A percentile compares a stretch with the other conserved stretches of the same genome.
phyloP scores from a whole-genome alignment of 108 stramenopile genomes.

The Skeletonema marinoi region DNA sequence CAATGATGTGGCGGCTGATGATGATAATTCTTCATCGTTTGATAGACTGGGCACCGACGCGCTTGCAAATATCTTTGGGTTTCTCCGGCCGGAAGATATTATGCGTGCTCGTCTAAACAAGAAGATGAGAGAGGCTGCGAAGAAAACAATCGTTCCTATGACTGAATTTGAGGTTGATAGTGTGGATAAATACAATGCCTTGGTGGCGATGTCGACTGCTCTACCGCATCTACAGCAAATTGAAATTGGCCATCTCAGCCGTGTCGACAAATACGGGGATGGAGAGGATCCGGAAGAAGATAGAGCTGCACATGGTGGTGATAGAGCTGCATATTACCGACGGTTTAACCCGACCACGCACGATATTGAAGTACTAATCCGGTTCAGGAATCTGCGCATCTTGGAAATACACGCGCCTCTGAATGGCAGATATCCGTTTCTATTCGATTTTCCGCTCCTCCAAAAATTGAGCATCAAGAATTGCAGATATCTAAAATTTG shows the following conservation, averaged over 20 bases:
- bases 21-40: neutral
- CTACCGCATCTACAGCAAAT: slow-evolving; percentile 4
- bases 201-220: neutral
- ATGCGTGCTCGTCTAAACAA: neutral
- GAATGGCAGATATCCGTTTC: neutral
- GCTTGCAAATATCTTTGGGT: neutral
- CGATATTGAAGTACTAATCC: neutral
- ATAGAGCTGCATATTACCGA: too few species aligned
- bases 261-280: neutral
- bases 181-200: slow-evolving; percentile 2
- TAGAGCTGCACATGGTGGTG: too few species aligned
- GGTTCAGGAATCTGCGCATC: neutral
- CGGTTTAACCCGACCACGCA: too few species aligned
- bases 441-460: neutral
- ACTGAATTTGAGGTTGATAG: slow-evolving; percentile 1
- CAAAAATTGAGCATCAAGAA: neutral
- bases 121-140: slow-evolving; percentile 1
- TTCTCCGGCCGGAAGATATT: neutral
- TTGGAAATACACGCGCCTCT: neutral
- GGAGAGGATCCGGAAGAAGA: neutral
- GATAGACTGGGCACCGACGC: neutral
- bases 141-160: neutral
- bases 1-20: neutral
- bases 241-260: neutral
- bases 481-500: neutral